Percentiles rank a stretch among this genome's conserved stretches.
Evolutionary conservation across 164 flowering plant species (phyloP).

Genomic region (Paratinospora sagittata): DNA sequence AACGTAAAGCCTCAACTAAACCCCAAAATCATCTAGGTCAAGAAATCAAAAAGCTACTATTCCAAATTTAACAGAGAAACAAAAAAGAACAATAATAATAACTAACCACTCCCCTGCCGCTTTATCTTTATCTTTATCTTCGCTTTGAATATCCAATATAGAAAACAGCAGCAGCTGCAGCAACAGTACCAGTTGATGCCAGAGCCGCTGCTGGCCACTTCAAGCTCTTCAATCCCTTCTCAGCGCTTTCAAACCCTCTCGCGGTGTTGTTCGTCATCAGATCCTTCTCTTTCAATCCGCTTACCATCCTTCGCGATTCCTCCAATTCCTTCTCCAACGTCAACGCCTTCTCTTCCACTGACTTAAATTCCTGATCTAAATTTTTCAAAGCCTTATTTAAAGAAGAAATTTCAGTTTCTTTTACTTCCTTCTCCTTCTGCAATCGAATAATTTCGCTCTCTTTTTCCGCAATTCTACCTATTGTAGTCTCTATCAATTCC

Average conservation of each 20-base stretch:
- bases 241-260: neutral
- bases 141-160: constrained; percentile 16
- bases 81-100: neutral
- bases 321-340: constrained; percentile 23
- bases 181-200: constrained; percentile 37
- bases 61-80: too few species aligned
- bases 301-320: constrained; percentile 21
- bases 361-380: constrained; percentile 19
- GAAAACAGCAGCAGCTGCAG: constrained; percentile 22
- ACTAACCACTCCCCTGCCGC: constrained; percentile 3
- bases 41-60: too few species aligned
- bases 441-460: constrained; percentile 7
- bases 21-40: too few species aligned
- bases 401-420: constrained; percentile 16
- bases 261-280: constrained; percentile 9
- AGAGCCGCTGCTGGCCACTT: constrained; percentile 36
- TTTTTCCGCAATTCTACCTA: constrained; percentile 22
- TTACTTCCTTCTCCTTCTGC: constrained; percentile 20
- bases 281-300: constrained; percentile 19
- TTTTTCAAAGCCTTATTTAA: constrained; percentile 12
- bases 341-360: constrained; percentile 16
- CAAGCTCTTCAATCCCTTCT: constrained; percentile 13
- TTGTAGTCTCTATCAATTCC: constrained; percentile 17
- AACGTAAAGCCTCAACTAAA: too few species aligned
- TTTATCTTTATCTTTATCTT: constrained; percentile 14